A percentile compares a stretch with the other conserved stretches of the same genome.
These are phyloP conservation scores for Camelina laxa DNA, from an alignment of 345 rosid genomes.

Conservation along the genomic window DNA sequence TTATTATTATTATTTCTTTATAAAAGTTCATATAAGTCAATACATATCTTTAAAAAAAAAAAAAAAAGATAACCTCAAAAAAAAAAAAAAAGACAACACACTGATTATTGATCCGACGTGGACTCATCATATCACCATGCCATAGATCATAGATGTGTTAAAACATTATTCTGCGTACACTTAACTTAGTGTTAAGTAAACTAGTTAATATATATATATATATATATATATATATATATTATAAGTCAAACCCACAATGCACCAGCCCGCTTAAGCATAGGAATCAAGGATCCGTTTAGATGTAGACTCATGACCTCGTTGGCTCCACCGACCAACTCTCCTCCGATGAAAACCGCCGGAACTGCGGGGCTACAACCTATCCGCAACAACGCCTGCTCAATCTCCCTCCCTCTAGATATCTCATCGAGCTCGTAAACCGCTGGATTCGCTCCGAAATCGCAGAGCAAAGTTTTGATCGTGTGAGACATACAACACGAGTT, in stretches of 20 bases:
- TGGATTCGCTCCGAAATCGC: slow-evolving; percentile 78
- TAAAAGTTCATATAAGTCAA: not conserved
- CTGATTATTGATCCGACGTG: slow-evolving; percentile 23
- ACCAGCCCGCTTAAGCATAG: slow-evolving; percentile 77
- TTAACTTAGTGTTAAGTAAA: slow-evolving; percentile 38
- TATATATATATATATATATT: not conserved
- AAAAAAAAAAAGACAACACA: not conserved
- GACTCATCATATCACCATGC: slow-evolving; percentile 36
- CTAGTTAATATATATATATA: slow-evolving; percentile 1
- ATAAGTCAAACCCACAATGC: slow-evolving; percentile 78
- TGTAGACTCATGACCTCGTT: slow-evolving; percentile 87
- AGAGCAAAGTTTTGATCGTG: slow-evolving; percentile 68
- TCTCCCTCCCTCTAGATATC: slow-evolving; percentile 65
- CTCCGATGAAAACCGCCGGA: slow-evolving; percentile 83
- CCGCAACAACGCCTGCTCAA: slow-evolving; percentile 77
- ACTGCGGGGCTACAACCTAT: slow-evolving; percentile 70
- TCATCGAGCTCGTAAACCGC: slow-evolving; percentile 74
- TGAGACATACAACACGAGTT: slow-evolving; percentile 85
- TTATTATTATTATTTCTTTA: not conserved
- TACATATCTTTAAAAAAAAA: not conserved
- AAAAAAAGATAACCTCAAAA: not conserved
- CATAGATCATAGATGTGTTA: slow-evolving; percentile 28
- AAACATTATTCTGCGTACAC: slow-evolving; percentile 32
- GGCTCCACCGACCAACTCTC: slow-evolving; percentile 84
- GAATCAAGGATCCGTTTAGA: slow-evolving; percentile 74